Percentiles rank a stretch among this genome's conserved stretches.
These are phyloP conservation scores for Sphagnurus paluster DNA, from an alignment of 1,284 basidiomycete genomes.

Conservation along the genomic window DNA sequence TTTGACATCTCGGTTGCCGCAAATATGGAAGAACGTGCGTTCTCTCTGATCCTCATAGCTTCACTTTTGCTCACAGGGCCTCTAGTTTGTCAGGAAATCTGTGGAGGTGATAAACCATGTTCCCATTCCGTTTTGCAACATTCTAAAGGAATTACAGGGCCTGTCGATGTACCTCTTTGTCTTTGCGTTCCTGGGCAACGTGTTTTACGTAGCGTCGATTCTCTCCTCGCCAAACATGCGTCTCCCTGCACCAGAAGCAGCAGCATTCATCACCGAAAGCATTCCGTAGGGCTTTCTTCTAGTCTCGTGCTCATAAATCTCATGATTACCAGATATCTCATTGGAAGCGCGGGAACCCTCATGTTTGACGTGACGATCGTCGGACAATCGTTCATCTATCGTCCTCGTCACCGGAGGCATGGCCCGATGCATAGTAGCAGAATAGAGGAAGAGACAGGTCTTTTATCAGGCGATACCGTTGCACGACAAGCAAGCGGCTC, in stretches of 20 bases:
- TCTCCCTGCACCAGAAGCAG: slow-evolving; percentile 53
- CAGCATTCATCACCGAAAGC: slow-evolving; percentile 66
- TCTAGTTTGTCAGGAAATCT: slow-evolving; percentile 84
- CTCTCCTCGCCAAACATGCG: slow-evolving; percentile 61
- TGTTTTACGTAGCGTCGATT: slow-evolving; percentile 88
- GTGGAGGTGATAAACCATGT: slow-evolving; percentile 62
- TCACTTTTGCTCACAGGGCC: not conserved
- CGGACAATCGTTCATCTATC: slow-evolving; percentile 52
- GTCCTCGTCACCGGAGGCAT: slow-evolving; percentile 35
- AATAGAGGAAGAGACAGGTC: slow-evolving; percentile 43
- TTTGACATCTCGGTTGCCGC: slow-evolving; percentile 87
- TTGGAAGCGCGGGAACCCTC: slow-evolving; percentile 87
- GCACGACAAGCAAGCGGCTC: slow-evolving; percentile 18
- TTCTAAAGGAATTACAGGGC: slow-evolving; percentile 65
- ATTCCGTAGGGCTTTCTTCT: slow-evolving; percentile 53
- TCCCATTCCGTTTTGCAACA: no score
- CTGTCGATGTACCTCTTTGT: slow-evolving; percentile 92
- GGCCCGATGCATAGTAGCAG: slow-evolving; percentile 25
- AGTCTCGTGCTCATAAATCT: slow-evolving; percentile 10
- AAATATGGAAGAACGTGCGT: slow-evolving; percentile 97
- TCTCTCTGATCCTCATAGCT: slow-evolving; percentile 4
- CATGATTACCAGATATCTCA: slow-evolving; percentile 54
- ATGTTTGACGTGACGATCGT: slow-evolving; percentile 87
- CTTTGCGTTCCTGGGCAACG: slow-evolving; percentile 89
- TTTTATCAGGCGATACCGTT: slow-evolving; percentile 41